Percentiles rank a stretch among this genome's conserved stretches.
Conservation (phyloP, 768 basidiomycete genomes). For the Pulveroboletus sp. region DNA sequence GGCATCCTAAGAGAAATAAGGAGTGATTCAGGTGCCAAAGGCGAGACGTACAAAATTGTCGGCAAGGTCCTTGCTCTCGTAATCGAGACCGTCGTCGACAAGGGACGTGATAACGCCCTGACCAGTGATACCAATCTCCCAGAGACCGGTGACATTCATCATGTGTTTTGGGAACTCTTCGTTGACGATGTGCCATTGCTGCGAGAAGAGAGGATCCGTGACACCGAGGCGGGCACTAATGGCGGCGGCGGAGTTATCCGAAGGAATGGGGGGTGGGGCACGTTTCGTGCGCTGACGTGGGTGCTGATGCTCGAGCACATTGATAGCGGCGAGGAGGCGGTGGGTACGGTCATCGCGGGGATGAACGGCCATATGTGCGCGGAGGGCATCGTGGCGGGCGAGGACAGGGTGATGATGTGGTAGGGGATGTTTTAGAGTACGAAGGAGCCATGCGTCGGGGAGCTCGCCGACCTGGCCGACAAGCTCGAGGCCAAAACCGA, state of each 20-base stretch:
- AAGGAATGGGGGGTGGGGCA: slow-evolving; percentile 57
- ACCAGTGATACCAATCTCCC: slow-evolving; percentile 89
- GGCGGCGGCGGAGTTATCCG: slow-evolving; percentile 35
- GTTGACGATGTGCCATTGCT: slow-evolving; percentile 96
- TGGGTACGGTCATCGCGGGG: slow-evolving; percentile 37
- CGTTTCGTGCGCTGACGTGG: slow-evolving; percentile 70
- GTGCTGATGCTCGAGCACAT: slow-evolving; percentile 55
- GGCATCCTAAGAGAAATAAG: slow-evolving; percentile 53
- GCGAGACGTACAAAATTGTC: slow-evolving; percentile 79
- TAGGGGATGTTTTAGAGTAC: slow-evolving; percentile 38
- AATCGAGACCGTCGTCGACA: slow-evolving; percentile 95
- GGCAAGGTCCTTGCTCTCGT: slow-evolving; percentile 78
- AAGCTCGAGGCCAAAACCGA: slow-evolving; percentile 80
- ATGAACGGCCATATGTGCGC: slow-evolving; percentile 27
- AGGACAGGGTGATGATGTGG: slow-evolving; percentile 35
- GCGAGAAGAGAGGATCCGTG: slow-evolving; percentile 72
- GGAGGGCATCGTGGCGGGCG: slow-evolving; percentile 44
- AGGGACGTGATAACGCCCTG: slow-evolving; percentile 81
- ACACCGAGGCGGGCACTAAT: slow-evolving; percentile 63
- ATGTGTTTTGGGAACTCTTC: slow-evolving; percentile 71
- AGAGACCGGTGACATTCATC: slow-evolving; percentile 92
- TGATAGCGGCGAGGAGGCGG: slow-evolving; percentile 51
- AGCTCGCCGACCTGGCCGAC: slow-evolving; percentile 88
- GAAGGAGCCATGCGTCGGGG: slow-evolving; percentile 76
- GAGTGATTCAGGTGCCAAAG: not conserved